phyloP scores from a whole-genome alignment of 306 rosid genomes.

The Dalbergia cochinchinensis region DNA sequence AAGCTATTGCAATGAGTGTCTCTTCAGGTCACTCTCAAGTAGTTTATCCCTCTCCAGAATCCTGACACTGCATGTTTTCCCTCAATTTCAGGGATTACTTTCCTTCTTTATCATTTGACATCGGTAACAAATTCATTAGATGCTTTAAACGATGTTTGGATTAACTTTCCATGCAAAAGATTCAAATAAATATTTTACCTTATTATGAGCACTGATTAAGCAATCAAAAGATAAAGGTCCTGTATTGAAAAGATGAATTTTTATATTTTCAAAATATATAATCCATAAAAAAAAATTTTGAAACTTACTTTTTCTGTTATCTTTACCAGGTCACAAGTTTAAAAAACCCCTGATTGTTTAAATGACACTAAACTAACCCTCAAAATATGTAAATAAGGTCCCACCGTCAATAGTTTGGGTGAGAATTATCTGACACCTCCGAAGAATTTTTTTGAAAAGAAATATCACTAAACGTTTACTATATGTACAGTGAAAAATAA shows the following conservation, averaged over 20 bases:
- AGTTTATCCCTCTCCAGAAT: constrained; percentile 29
- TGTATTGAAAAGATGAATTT: too few species aligned
- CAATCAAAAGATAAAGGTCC: too few species aligned
- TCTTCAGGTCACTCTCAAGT: constrained; percentile 38
- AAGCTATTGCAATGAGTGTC: constrained; percentile 18
- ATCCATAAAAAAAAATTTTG: too few species aligned
- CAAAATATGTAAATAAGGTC: background rate
- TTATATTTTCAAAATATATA: too few species aligned
- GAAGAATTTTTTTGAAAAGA: too few species aligned
- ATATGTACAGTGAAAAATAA: too few species aligned
- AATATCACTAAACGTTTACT: too few species aligned
- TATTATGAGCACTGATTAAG: background rate
- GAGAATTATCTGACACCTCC: too few species aligned
- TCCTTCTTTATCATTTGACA: background rate
- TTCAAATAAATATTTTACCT: background rate
- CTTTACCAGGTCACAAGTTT: too few species aligned
- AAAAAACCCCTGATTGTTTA: too few species aligned
- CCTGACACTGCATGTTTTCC: constrained; percentile 23
- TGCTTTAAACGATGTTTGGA: background rate
- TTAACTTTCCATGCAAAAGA: background rate
- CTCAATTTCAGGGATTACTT: constrained; percentile 40
- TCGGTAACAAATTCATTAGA: constrained; percentile 11
- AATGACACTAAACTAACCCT: background rate
- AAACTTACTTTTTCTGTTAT: too few species aligned
- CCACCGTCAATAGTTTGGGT: background rate